Evolutionary conservation across 2,329 filamentous ascomycete genomes (phyloP).

Genomic region (Alternaria sp.): DNA sequence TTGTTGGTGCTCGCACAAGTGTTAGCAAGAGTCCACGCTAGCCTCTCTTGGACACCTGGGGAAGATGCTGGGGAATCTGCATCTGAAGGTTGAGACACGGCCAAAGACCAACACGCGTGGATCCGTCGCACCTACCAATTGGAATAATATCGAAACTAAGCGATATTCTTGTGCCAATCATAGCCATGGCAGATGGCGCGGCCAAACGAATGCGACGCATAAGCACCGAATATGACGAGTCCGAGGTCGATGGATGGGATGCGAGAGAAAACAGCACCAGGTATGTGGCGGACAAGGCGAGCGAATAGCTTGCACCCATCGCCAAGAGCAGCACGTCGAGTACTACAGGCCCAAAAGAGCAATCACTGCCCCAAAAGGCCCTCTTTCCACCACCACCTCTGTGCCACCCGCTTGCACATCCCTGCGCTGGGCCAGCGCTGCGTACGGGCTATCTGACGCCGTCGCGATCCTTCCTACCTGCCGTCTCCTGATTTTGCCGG

Average conservation of each 20-base stretch:
- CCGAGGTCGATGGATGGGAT: conserved; percentile 48
- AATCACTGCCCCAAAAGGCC: conserved; percentile 20
- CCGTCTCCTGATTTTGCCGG: conserved; percentile 12
- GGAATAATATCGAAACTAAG: conserved; percentile 2
- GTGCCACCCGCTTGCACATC: conserved; percentile 33
- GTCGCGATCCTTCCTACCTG: conserved; percentile 20
- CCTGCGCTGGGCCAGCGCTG: conserved; percentile 26
- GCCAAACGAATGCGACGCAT: conserved; percentile 53
- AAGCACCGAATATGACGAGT: conserved; percentile 53
- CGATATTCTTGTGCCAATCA: not conserved
- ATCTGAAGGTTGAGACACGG: conserved; percentile 19
- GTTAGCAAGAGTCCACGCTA: conserved; percentile 1
- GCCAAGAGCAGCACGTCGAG: conserved; percentile 38
- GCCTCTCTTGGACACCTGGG: conserved; percentile 10
- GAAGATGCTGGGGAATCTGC: conserved; percentile 23
- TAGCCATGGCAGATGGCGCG: conserved; percentile 43
- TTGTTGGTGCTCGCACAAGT: not conserved
- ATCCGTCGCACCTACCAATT: conserved; percentile 22
- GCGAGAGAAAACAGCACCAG: conserved; percentile 40
- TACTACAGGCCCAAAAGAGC: conserved; percentile 27
- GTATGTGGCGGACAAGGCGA: conserved; percentile 45
- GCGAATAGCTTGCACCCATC: conserved; percentile 27
- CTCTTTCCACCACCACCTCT: conserved; percentile 29
- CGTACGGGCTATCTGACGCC: conserved; percentile 27
- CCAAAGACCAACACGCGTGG: conserved; percentile 13